A percentile compares a stretch with the other conserved stretches of the same genome.
Evolutionary conservation across 768 basidiomycete genomes (phyloP).

Genomic region (Auricularia heimuer): DNA sequence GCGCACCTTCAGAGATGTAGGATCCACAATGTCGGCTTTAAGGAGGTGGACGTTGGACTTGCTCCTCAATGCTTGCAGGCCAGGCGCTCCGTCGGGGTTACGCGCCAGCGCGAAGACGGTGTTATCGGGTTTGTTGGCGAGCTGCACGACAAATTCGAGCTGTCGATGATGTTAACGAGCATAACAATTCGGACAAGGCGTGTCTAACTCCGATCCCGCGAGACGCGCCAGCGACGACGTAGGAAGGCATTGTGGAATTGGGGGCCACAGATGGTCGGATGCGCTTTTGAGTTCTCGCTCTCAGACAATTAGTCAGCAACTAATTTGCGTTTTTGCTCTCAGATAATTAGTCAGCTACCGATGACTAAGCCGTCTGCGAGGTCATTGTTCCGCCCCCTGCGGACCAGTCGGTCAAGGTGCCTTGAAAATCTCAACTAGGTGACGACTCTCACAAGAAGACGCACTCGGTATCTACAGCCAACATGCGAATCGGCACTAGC

Average conservation of each 20-base stretch:
- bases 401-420: no score
- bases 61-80: constrained; percentile 5
- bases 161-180: neutral
- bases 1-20: constrained; percentile 20
- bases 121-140: constrained; percentile 12
- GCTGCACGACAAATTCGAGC: constrained; percentile 20
- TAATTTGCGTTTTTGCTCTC: no score
- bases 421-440: no score
- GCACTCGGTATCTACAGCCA: no score
- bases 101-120: constrained; percentile 22
- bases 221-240: constrained; percentile 17
- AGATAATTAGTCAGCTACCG: no score
- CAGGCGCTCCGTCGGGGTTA: constrained; percentile 12
- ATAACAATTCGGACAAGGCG: no score
- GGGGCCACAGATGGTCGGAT: neutral
- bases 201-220: constrained; percentile 19
- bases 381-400: no score
- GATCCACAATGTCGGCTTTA: constrained; percentile 28
- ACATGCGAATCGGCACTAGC: no score
- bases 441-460: no score
- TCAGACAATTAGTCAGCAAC: no score
- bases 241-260: constrained; percentile 13
- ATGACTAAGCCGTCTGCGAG: no score
- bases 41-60: constrained; percentile 25
- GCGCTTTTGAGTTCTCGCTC: no score